Base-by-base conservation (phyloP, 371 early-diverging fungal species). In the Rhizomucor pusillus region DNA sequence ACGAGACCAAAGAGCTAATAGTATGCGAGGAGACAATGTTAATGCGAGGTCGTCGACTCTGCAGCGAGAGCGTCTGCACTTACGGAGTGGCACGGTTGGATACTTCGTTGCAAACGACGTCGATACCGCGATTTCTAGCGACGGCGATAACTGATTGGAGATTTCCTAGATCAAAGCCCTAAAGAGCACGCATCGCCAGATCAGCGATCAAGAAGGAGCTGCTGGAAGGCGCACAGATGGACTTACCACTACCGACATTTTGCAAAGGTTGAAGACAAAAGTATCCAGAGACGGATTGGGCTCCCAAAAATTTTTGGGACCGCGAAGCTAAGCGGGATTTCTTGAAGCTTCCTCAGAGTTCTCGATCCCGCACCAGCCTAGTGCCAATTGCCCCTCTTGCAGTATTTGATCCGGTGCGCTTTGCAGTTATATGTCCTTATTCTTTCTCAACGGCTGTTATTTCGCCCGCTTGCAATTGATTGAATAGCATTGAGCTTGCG, bases 141-240 rank as follows among this genome's bases (percentile, higher is more conserved):
- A 97, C 95, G 54, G 98, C 96, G 60, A 98, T 92, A 59, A 94
- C 88, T 60, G 95, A 88, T 71, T 94, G 90, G 64, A 95, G 79
- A 79, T 90, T 95, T 59, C 98, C 98, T 74, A 98, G 85, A 83
- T 98, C 98, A 80, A 98, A 89, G 73, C 98, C 98, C 75, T 75
- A 55, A 40, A 10, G 47, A 1, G 50, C 7, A 7, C 20, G 40
- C 18, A 14, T 11, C 10, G 29, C 11, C 19, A 36, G 37, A 40
- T 43, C 3, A 13, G 36, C 16, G 9, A 54, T n/a, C 43, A 25
- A 34, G n/a, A 20, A 16, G 2, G 19, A 19, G 35, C 18, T 18
- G 5, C 22, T 44, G 24, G 5, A 5, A 29, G 25, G 40, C 11
- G 33, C 39, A 43, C 13, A 18, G 29, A 18, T 29, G 22, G 13